Evolutionary conservation across 1,284 basidiomycete genomes (phyloP).

Genomic region (Heimioporus punctisporus): DNA sequence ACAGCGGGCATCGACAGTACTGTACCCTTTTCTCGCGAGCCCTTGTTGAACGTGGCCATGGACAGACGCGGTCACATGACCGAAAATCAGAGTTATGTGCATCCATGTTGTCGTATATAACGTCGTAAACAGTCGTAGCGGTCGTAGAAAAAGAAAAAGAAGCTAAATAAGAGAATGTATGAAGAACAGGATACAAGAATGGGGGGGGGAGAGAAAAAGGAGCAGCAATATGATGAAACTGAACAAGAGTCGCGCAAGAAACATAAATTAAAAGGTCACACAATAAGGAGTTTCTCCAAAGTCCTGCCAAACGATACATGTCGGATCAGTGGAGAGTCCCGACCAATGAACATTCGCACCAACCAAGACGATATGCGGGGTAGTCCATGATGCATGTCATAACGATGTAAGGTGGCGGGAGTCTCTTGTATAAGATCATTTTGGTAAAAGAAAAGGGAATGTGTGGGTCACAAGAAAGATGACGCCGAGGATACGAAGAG

Average conservation of each 20-base stretch:
- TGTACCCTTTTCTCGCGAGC: constrained; percentile 41
- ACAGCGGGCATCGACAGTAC: not conserved
- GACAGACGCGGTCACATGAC: constrained; percentile 22
- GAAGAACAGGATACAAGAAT: constrained; percentile 3
- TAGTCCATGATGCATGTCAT: constrained; percentile 36
- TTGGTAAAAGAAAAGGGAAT: constrained; percentile 11
- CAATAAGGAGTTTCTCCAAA: constrained; percentile 21
- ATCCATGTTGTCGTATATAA: constrained; percentile 26
- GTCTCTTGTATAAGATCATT: constrained; percentile 20
- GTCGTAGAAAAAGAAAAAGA: constrained; percentile 28
- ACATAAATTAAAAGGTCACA: constrained; percentile 22
- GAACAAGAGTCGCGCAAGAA: constrained; percentile 7
- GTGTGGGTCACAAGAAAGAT: constrained; percentile 10
- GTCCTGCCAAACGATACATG: constrained; percentile 23
- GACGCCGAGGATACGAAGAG: constrained; percentile 17
- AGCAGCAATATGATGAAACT: constrained; percentile 12
- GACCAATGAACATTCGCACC: constrained; percentile 14
- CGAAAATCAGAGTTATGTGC: constrained; percentile 30
- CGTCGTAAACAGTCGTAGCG: constrained; percentile 29
- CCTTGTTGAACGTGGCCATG: constrained; percentile 43
- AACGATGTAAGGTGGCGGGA: constrained; percentile 12
- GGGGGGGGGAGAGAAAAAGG: constrained; percentile 11
- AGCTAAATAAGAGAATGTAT: constrained; percentile 12
- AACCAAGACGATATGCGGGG: constrained; percentile 25
- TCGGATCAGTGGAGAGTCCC: constrained; percentile 18